Evolutionary conservation across 2,329 filamentous ascomycete species (phyloP), one percentile per base, ranked within the genome.

Genomic region (Clathrospora elynae): DNA sequence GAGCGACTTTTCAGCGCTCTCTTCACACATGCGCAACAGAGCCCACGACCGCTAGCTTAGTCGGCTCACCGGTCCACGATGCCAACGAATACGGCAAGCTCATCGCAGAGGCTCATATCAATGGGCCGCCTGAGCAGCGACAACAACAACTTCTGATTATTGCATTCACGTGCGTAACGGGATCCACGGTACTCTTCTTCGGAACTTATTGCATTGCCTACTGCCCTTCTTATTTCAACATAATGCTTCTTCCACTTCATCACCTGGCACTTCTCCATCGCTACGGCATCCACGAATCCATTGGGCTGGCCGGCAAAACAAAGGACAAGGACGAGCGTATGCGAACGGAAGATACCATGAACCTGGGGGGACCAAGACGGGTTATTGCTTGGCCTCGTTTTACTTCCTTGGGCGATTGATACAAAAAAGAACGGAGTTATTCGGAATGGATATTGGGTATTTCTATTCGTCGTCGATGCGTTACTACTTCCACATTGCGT

Each of bases 21-120:
- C 31, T 75, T 76, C 51, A 69, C 71, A 19, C 71, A 75, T 49
- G 71, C 72, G 44, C 72, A 75, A 49, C 67, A 73, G 46, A 79
- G 76, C 64, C 77, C 77, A 38, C 59, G 59, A 22, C 60, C 66
- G 7, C 46, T 70, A 36, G 58, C 60, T 36, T 70, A 65, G 50
- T 41, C 33, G 22, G 37, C 32, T 32, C 31, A 28, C 11, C 36
- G 32, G 14, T 10, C 26, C n/a, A 18, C 6, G 11, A 35, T 33
- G 33, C 47, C 43, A 26, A 39, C 35, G 39, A 40, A n/a, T n/a
- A n/a, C n/a, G n/a, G n/a, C n/a, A n/a, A n/a, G n/a, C n/a, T n/a
- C n/a, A n/a, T n/a, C n/a, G n/a, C n/a, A n/a, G n/a, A n/a, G n/a
- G n/a, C 51, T 52, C 40, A 49, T 31, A 22, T 46, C 38, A 35